Evolutionary conservation across 176 grass and related monocot genomes (phyloP), one percentile per base, ranked within the genome.

Genomic region (Oryza australiensis): DNA sequence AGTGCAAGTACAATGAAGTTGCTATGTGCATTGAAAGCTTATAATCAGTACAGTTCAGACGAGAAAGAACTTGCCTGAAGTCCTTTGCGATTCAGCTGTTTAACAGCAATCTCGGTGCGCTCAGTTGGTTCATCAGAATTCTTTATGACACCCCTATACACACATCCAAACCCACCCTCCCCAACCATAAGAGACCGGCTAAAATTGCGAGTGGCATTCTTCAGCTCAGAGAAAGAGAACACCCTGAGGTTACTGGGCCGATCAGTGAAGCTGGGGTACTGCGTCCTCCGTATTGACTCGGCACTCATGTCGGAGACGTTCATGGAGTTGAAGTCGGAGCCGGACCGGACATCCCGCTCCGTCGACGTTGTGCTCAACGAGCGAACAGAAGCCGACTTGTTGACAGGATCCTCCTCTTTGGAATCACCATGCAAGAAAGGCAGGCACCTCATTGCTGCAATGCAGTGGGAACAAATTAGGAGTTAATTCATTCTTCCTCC

Each of bases 161-260:
- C 93, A 51, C 87, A 95, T 18, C 96, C 96, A 64, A 99, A 99
- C 24, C 96, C 97, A 45, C 97, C 97, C 92, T 99, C 97, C 4
- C 97, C 97, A 22, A 99, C 87, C 93, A 99, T 91, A 22, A 99
- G 88, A 0, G 93, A 91, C 20, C 91, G 64, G 76, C 97, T 99
- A 81, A 99, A 99, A 57, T 96, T 94, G 70, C 73, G 92, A 9
- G 97, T 99, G 38, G 91, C 93, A 79, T 60, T 80, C 87, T 86
- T 99, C 80, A 99, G 33, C 84, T 99, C 93, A 38, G 85, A 76
- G 68, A 95, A 96, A 22, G 97, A 57, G 84, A 99, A 99, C n/a
- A 85, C 89, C 76, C 93, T 87, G 49, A 99, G 91, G 82, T 99
- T 94, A 83, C 80, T 72, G 11, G 87, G 89, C 7, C 62, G 87